These are phyloP conservation scores for Glonium stellatum DNA, from an alignment of 495 filamentous ascomycete genomes.

Conservation along the genomic window DNA sequence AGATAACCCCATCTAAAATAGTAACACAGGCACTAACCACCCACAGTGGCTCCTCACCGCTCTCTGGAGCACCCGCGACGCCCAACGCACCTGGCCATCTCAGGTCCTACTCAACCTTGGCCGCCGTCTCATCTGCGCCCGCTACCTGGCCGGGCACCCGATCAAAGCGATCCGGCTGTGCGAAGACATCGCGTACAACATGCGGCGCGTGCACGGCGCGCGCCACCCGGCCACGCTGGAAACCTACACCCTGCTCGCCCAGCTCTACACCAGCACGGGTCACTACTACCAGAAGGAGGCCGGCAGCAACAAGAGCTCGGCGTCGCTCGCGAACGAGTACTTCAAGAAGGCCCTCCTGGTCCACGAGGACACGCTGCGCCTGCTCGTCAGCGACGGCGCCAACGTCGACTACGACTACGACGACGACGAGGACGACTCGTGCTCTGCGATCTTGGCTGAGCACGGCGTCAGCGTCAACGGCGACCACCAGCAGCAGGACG, in stretches of 20 bases:
- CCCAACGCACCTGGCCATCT: slow-evolving; percentile 21
- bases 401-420: slow-evolving; percentile 18
- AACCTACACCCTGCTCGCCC: slow-evolving; percentile 15
- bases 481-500: slow-evolving; percentile 3
- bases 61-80: slow-evolving; percentile 21
- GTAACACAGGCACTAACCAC: background rate
- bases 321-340: slow-evolving; percentile 12
- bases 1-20: background rate
- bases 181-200: slow-evolving; percentile 26
- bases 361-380: slow-evolving; percentile 12
- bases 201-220: slow-evolving; percentile 19
- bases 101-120: slow-evolving; percentile 23
- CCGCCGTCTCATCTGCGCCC: slow-evolving; percentile 18
- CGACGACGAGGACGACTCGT: slow-evolving; percentile 19
- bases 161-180: slow-evolving; percentile 24
- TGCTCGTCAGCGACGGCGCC: slow-evolving; percentile 11
- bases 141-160: slow-evolving; percentile 18
- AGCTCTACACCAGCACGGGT: slow-evolving; percentile 19
- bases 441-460: slow-evolving; percentile 11
- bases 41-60: slow-evolving; percentile 16
- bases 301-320: slow-evolving; percentile 5
- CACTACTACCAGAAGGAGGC: slow-evolving; percentile 12
- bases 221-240: slow-evolving; percentile 19
- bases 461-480: slow-evolving; percentile 15
- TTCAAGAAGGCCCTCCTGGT: slow-evolving; percentile 19